A percentile compares a stretch with the other conserved stretches of the same genome.
Evolutionary conservation across 768 basidiomycete genomes (phyloP).

Genomic region (Kwoniella dejecticola): DNA sequence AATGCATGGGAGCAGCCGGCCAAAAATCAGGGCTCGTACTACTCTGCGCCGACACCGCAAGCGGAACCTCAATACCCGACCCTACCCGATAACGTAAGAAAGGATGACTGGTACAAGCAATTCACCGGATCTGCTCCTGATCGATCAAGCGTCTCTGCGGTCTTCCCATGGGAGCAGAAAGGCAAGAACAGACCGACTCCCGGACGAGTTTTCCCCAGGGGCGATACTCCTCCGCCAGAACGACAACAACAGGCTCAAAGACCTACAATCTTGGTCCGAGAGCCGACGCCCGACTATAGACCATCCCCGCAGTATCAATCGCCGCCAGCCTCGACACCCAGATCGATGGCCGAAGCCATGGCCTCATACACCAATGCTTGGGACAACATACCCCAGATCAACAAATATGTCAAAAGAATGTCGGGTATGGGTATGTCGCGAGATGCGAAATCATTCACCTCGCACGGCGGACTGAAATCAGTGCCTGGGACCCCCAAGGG

Average conservation of each 20-base stretch:
- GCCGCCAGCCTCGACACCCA: slow-evolving; percentile 61
- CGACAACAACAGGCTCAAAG: slow-evolving; percentile 14
- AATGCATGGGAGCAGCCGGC: slow-evolving; percentile 80
- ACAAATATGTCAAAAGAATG: slow-evolving; percentile 64
- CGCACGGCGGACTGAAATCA: slow-evolving; percentile 23
- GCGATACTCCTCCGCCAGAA: slow-evolving; percentile 57
- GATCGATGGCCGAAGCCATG: slow-evolving; percentile 58
- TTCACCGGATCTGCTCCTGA: slow-evolving; percentile 64
- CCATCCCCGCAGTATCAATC: neutral
- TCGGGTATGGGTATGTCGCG: slow-evolving; percentile 35
- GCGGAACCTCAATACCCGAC: slow-evolving; percentile 60
- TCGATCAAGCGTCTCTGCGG: slow-evolving; percentile 67
- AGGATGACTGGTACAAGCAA: slow-evolving; percentile 68
- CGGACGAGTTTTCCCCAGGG: slow-evolving; percentile 48
- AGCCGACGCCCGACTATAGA: slow-evolving; percentile 23
- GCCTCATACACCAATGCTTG: slow-evolving; percentile 73
- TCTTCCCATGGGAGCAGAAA: slow-evolving; percentile 95
- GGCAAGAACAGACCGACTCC: slow-evolving; percentile 26
- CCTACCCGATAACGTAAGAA: slow-evolving; percentile 67
- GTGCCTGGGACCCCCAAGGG: slow-evolving; percentile 33
- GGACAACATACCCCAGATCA: slow-evolving; percentile 79
- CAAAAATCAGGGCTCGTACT: slow-evolving; percentile 26
- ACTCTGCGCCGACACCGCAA: slow-evolving; percentile 19
- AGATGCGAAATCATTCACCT: slow-evolving; percentile 1
- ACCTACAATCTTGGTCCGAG: slow-evolving; percentile 14